These are phyloP conservation scores for Fibroporia radiculosa DNA, from an alignment of 768 basidiomycete species.

Conservation along the genomic window DNA sequence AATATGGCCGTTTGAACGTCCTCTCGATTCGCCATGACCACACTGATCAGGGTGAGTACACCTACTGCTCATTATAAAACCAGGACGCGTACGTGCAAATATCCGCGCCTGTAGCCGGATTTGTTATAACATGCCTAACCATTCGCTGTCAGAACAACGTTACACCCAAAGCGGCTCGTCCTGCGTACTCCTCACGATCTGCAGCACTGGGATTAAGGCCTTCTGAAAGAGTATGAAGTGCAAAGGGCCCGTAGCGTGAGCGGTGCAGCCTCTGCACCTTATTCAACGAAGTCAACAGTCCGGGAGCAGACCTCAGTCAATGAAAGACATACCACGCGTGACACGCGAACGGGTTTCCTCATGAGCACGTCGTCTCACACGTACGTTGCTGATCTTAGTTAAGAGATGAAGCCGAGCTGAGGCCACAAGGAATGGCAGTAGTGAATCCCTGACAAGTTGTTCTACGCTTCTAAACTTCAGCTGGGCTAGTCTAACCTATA, in stretches of 20 bases:
- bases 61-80: background rate
- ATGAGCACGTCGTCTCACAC: too few relatives aligned
- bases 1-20: constrained; percentile 46
- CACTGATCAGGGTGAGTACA: constrained; percentile 27
- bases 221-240: constrained; percentile 11
- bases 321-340: too few relatives aligned
- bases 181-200: constrained; percentile 18
- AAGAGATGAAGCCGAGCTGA: too few relatives aligned
- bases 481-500: too few relatives aligned
- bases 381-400: too few relatives aligned
- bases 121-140: constrained; percentile 44
- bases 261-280: constrained; percentile 7
- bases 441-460: too few relatives aligned
- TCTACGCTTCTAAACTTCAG: too few relatives aligned
- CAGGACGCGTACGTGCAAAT: constrained; percentile 42
- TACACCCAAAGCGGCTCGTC: background rate
- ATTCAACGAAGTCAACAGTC: too few relatives aligned
- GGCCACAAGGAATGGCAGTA: too few relatives aligned
- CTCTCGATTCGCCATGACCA: constrained; percentile 42
- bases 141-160: background rate
- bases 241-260: constrained; percentile 19
- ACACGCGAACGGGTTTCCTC: too few relatives aligned
- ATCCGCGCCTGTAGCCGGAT: constrained; percentile 61
- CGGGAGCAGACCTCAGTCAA: too few relatives aligned
- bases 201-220: constrained; percentile 8